Percentiles rank a stretch among this genome's conserved stretches.
Conservation (phyloP, 495 filamentous ascomycete species). For the Pseudomonodictys pantanalensis region DNA sequence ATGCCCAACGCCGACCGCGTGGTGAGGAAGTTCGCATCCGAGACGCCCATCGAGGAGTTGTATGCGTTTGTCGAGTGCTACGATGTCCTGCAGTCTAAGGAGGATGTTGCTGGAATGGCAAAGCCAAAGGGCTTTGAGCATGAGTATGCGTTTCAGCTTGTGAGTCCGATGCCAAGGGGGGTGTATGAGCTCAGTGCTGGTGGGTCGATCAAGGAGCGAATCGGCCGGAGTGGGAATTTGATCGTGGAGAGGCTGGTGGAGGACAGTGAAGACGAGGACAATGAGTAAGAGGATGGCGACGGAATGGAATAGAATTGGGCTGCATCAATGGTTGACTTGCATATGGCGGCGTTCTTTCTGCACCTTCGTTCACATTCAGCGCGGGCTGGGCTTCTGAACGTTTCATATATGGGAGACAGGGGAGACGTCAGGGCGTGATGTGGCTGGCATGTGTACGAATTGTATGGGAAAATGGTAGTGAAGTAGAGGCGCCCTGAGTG, state of each 20-base stretch:
- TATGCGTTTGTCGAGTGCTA: constrained; percentile 97
- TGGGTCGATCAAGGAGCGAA: constrained; percentile 62
- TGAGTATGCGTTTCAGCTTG: constrained; percentile 74
- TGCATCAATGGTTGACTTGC: too few species aligned
- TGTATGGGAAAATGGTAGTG: too few species aligned
- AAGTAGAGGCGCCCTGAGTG: too few species aligned
- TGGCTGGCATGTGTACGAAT: too few species aligned
- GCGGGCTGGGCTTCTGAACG: too few species aligned
- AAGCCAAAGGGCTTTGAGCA: constrained; percentile 71
- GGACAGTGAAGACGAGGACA: constrained; percentile 48
- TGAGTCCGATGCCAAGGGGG: constrained; percentile 75
- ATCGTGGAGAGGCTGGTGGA: constrained; percentile 73
- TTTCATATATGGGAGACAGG: too few species aligned
- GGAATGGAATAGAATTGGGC: too few species aligned
- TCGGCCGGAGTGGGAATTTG: constrained; percentile 83
- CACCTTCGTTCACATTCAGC: too few species aligned
- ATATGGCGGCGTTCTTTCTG: too few species aligned
- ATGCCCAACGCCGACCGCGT: constrained; percentile 70
- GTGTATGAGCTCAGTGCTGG: constrained; percentile 66
- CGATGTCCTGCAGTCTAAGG: constrained; percentile 53
- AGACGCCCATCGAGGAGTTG: constrained; percentile 74
- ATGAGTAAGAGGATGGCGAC: constrained; percentile 8
- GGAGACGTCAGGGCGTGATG: too few species aligned
- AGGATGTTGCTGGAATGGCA: constrained; percentile 36
- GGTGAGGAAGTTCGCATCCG: constrained; percentile 65